Percentiles rank a stretch among this genome's conserved stretches.
phyloP scores from a whole-genome alignment of 768 basidiomycete species.

The Kwoniella newhampshirensis region DNA sequence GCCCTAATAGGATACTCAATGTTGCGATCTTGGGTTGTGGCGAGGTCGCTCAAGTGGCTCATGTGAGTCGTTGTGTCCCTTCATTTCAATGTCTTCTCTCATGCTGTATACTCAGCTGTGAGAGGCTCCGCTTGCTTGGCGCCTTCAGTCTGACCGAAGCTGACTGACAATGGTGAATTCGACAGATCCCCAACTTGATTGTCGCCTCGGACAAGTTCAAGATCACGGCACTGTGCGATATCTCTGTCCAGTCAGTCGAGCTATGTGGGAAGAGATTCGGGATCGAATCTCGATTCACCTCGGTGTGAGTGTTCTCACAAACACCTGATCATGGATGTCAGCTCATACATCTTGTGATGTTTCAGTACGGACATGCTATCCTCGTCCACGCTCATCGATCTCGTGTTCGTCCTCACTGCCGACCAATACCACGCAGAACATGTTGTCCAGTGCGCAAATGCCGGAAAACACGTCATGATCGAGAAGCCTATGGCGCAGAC shows the following conservation, averaged over 20 bases:
- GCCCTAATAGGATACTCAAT: slow-evolving; percentile 22
- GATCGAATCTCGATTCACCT: slow-evolving; percentile 20
- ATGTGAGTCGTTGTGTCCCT: slow-evolving; percentile 13
- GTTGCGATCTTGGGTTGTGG: slow-evolving; percentile 38
- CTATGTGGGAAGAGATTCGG: slow-evolving; percentile 24
- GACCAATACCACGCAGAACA: slow-evolving; percentile 35
- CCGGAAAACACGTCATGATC: slow-evolving; percentile 45
- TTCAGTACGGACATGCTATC: slow-evolving; percentile 29
- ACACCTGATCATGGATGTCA: slow-evolving; percentile 8
- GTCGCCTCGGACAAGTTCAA: slow-evolving; percentile 26
- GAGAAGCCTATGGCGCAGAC: slow-evolving; percentile 50
- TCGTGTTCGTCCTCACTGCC: slow-evolving; percentile 34
- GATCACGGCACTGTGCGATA: slow-evolving; percentile 30
- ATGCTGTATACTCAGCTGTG: background rate
- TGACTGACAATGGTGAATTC: background rate
- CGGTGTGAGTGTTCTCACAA: slow-evolving; percentile 17
- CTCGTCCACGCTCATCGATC: slow-evolving; percentile 27
- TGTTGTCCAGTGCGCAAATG: slow-evolving; percentile 25
- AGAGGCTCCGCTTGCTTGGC: background rate
- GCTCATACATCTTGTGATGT: slow-evolving; percentile 22
- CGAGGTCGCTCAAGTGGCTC: slow-evolving; percentile 29
- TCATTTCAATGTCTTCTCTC: background rate
- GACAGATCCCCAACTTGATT: slow-evolving; percentile 30
- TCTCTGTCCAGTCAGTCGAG: slow-evolving; percentile 24
- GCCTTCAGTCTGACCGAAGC: background rate